Base-by-base conservation (phyloP, 257 asterid genomes). In the Salvia splendens region DNA sequence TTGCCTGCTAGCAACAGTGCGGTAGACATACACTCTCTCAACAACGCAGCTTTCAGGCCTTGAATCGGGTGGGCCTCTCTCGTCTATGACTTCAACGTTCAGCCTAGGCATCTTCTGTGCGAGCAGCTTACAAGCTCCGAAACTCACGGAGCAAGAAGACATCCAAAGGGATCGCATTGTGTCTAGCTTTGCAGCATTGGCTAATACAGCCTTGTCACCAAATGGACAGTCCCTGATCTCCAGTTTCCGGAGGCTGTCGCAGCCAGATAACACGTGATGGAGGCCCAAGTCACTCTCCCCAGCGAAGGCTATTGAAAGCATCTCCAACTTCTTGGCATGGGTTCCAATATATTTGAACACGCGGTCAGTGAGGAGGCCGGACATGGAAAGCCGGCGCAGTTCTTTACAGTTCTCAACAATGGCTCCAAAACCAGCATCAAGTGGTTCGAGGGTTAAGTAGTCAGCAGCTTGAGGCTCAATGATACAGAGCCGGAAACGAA, bases 91-190 rank as follows among this genome's bases (percentile, higher is more conserved):
- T 58, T 94, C 99, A 0, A 94, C 96, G 15, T 89, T 94, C 32
- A 91, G 87, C 80, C 86, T 74, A 0, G 95, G 93, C 90, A 91
- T 63, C 89, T 81, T 85, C 79, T 80, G 93, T 42, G 87, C 96
- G 45, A 94, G 86, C 83, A 88, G 69, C 83, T 86, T 91, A 72
- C 97, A 87, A 17, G 98, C 99, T 81, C 88, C 95, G 52, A 78
- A 91, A 80, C 95, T 94, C 7, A 94, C 92, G 43, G 82, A 81
- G 83, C 99, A 94, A 73, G 95, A 80, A 67, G 99, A 93, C 97
- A 93, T 93, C 99, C 99, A 93, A 93, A 93, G 99, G 99, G 99
- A 93, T 93, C 99, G 97, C 99, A 93, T 93, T 86, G 97, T 87
- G 94, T 93, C 95, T 74, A 93, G 94, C 88, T 90, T 93, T 55